Conservation (phyloP, 2,329 filamentous ascomycete genomes). For the Diaporthe ampelina region DNA sequence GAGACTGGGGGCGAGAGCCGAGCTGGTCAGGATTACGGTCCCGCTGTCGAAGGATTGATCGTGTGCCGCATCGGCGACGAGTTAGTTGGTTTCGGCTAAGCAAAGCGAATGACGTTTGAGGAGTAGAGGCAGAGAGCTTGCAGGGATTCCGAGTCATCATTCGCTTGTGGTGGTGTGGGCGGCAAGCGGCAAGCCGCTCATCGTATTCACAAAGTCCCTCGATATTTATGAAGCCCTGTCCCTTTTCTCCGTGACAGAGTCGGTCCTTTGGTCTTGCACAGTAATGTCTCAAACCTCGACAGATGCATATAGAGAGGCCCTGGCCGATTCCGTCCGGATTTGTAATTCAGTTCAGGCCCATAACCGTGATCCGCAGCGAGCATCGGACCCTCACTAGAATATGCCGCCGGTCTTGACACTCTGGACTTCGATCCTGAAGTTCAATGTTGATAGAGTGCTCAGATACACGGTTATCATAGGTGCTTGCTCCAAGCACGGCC, state of each 20-base stretch:
- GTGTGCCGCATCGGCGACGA: constrained; percentile 21
- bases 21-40: constrained; percentile 5
- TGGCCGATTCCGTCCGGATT: no score
- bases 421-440: no score
- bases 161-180: background rate
- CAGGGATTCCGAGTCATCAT: constrained; percentile 15
- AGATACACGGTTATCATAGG: no score
- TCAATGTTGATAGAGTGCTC: background rate
- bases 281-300: no score
- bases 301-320: no score
- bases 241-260: background rate
- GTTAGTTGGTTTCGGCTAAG: constrained; percentile 22
- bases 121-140: background rate
- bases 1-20: constrained; percentile 10
- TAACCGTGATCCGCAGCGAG: no score
- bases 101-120: constrained; percentile 25
- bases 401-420: no score
- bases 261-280: background rate
- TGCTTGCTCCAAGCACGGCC: no score
- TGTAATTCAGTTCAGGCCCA: no score
- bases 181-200: no score
- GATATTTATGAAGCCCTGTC: background rate
- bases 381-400: no score
- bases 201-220: background rate
- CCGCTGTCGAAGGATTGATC: background rate